phyloP scores from a whole-genome alignment of 129 eudicot species.

The Apium graveolens region DNA sequence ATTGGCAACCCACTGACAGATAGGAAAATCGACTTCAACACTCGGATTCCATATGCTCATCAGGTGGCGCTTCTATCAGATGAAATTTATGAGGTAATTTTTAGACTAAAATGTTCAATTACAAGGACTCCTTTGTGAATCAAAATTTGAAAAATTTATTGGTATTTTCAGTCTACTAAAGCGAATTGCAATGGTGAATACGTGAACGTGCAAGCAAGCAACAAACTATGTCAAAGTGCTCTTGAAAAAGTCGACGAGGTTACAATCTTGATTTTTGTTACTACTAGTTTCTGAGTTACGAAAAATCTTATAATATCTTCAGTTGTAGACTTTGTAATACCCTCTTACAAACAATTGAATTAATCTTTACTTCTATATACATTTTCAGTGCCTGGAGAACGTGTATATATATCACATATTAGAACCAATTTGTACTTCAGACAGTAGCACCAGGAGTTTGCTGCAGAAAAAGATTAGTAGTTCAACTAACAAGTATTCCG shows the following conservation, averaged over 20 bases:
- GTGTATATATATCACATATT: slow-evolving; percentile 5
- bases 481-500: not conserved
- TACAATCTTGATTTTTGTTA: not conserved
- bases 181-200: slow-evolving; percentile 7
- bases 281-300: not conserved
- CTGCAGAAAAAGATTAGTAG: not conserved
- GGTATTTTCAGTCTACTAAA: slow-evolving; percentile 8
- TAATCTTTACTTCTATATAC: not conserved
- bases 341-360: not conserved
- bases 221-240: not conserved
- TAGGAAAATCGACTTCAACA: not conserved
- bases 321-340: too few species aligned
- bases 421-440: slow-evolving; percentile 8
- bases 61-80: slow-evolving; percentile 25
- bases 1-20: slow-evolving; percentile 22
- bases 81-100: slow-evolving; percentile 17
- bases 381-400: not conserved
- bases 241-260: slow-evolving; percentile 1
- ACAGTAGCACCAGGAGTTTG: not conserved
- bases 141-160: not conserved
- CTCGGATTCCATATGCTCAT: slow-evolving; percentile 20
- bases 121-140: too few species aligned
- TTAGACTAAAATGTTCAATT: not conserved
- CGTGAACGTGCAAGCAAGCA: slow-evolving; percentile 2
- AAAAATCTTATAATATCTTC: too few species aligned